Evolutionary conservation across 176 grass and related monocot genomes (phyloP), one percentile per base, ranked within the genome.

Genomic region (Chloris gayana): DNA sequence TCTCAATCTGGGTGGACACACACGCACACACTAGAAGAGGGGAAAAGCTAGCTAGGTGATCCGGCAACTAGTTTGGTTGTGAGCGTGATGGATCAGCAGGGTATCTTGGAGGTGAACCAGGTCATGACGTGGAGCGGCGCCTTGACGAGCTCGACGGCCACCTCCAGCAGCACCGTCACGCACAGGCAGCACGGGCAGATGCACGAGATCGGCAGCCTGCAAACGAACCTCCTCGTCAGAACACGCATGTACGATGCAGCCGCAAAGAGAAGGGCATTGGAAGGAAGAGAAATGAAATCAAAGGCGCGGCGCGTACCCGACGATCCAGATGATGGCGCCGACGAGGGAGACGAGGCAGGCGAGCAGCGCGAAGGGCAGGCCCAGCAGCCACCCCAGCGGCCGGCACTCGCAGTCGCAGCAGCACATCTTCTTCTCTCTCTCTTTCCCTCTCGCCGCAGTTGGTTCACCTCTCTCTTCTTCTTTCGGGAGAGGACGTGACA

Each of bases 101-200:
- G 91, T 74, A 93, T 90, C 88, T 90, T 81, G 59, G 88, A 83
- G 82, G 91, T 90, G 85, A 90, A 93, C 88, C 91, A 93, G 14
- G 86, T 85, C 82, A 93, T 93, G 82, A 90, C 91, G 31, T 93
- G 91, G 59, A 93, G 91, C 70, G 85, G 91, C 64, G 88, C 82
- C 77, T 90, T 93, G 58, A 93, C 70, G 79, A 93, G 91, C 85
- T 93, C 88, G 57, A 88, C 83, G 29, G 91, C 82, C 75, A 72
- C 56, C 79, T 93, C 91, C 82, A 93, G 82, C 85, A 93, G 53
- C 58, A 93, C 21, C 65, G 88, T 93, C 75, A 93, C 85, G 82
- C 91, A 93, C 24, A 93, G 78, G 82, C 91, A 93, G 79, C 88
- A 93, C 18, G 88, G 85, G 85, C 91, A 93, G 69, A 93, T 86